A percentile compares a stretch with the other conserved stretches of the same genome.
Evolutionary conservation across 2,329 filamentous ascomycete genomes (phyloP).

Genomic region (Alternaria arbusti): DNA sequence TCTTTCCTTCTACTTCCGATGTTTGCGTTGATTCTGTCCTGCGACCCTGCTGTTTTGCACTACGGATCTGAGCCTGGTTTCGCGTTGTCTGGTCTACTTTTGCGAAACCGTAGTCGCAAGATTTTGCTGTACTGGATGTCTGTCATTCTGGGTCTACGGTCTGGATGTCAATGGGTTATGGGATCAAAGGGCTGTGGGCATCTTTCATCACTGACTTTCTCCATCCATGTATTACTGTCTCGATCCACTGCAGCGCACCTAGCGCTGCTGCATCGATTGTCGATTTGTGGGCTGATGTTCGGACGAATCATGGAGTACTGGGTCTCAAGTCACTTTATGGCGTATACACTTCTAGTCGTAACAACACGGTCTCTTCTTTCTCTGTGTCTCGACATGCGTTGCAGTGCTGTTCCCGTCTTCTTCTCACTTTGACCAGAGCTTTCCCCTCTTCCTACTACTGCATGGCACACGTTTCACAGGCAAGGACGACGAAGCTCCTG

Average conservation of each 20-base stretch:
- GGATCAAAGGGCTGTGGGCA: slow-evolving; percentile 5
- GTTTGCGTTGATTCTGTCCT: slow-evolving; percentile 5
- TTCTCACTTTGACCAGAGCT: neutral
- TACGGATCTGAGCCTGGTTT: neutral
- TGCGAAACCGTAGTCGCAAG: slow-evolving; percentile 21
- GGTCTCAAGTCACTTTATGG: neutral
- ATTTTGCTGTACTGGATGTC: slow-evolving; percentile 23
- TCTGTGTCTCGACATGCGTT: neutral
- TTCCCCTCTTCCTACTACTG: neutral
- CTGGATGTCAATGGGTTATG: slow-evolving; percentile 12
- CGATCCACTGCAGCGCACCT: slow-evolving; percentile 6
- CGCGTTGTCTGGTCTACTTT: slow-evolving; percentile 4
- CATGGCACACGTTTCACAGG: neutral
- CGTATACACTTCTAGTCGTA: slow-evolving; percentile 6
- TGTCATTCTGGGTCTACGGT: slow-evolving; percentile 7
- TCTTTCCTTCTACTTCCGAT: slow-evolving; percentile 9
- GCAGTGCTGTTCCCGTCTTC: neutral
- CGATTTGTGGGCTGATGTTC: neutral
- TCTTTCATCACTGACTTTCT: slow-evolving; percentile 10
- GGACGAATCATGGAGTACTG: neutral
- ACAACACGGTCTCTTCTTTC: neutral
- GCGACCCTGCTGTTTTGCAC: slow-evolving; percentile 3
- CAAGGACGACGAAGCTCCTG: neutral
- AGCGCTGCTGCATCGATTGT: slow-evolving; percentile 4
- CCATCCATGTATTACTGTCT: slow-evolving; percentile 24